Evolutionary conservation across 768 basidiomycete genomes (phyloP), one percentile per base, ranked within the genome.

Genomic region (Panus rudis): DNA sequence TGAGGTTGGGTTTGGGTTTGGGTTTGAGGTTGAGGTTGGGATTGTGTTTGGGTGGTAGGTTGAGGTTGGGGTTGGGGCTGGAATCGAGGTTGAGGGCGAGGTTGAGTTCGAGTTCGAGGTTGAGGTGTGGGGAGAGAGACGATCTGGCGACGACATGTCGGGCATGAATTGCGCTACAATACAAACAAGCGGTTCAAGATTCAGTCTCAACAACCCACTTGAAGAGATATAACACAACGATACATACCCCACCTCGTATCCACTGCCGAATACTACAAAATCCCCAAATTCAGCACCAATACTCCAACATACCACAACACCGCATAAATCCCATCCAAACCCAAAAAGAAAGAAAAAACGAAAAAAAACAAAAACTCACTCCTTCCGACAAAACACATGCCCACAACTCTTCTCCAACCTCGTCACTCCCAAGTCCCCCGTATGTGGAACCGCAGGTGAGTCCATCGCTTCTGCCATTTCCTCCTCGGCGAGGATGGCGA

Each of bases 371-470:
- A 58, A n/a, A 64, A 64, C 63, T 57, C 68, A 89, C 87, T 90
- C 87, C 66, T 77, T 78, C 52, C 84, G 73, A 58, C 87, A 90
- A 54, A 89, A 90, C n/a, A 83, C 52, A 56, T 91, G 87, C 3
- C 61, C 58, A 46, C 68, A 71, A 2, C 59, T 61, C 33, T 59
- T 32, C 11, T 26, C 39, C 19, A 91, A 63, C 50, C 67, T 73
- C 17, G 84, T 85, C 17, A 89, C 77, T 3, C 88, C 88, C 1
- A 84, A 60, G 27, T 78, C 71, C 48, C 86, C 81, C n/a, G 68
- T 50, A n/a, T n/a, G n/a, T 13, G 84, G 73, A 47, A 82, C 73
- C 7, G 85, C 83, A 4, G 86, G 84, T 2, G 85, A 84, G 53
- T 89, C 85, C 80, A 89, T 83, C 6, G 71, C 87, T 19, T 65